Percentiles rank a stretch among this genome's conserved stretches.
Evolutionary conservation across 129 eudicot genomes (phyloP).

Genomic region (Sambucus nigra): DNA sequence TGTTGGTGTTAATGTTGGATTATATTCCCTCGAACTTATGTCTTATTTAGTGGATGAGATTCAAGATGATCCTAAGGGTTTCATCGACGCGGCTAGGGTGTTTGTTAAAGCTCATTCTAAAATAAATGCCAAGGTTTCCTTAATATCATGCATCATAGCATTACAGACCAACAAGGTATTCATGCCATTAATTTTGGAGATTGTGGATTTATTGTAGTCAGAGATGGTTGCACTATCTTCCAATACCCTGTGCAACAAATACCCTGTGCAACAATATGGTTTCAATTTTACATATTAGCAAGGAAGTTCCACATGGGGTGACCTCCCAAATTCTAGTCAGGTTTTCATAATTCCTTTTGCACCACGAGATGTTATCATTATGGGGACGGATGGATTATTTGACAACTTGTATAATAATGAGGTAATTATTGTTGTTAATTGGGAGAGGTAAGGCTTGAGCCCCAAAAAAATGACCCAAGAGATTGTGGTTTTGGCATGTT

Average conservation of each 20-base stretch:
- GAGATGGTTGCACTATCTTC: constrained; percentile 66
- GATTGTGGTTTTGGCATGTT: constrained; percentile 63
- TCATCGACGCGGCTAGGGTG: constrained; percentile 62
- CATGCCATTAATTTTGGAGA: constrained; percentile 93
- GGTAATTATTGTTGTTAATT: constrained; percentile 44
- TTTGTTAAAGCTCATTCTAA: constrained; percentile 58
- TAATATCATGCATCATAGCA: constrained; percentile 81
- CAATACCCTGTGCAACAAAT: no score
- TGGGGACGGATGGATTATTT: constrained; percentile 88
- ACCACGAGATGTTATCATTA: constrained; percentile 75
- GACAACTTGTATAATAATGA: constrained; percentile 70
- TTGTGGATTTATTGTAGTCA: constrained; percentile 76
- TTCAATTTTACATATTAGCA: constrained; percentile 88
- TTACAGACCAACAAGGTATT: constrained; percentile 43
- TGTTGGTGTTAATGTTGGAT: constrained; percentile 79
- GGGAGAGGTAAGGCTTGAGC: constrained; percentile 34
- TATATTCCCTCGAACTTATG: constrained; percentile 81
- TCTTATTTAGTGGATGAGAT: constrained; percentile 63
- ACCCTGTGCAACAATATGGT: constrained; percentile 76
- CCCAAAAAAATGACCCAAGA: constrained; percentile 51
- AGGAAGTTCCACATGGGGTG: constrained; percentile 43
- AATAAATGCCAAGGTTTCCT: constrained; percentile 68
- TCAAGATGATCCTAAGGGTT: constrained; percentile 38
- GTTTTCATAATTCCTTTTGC: constrained; percentile 58
- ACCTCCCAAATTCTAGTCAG: constrained; percentile 90